Evolutionary conservation across 352 stramenopile species (phyloP).

Genomic region (Pythium guiyangense): DNA sequence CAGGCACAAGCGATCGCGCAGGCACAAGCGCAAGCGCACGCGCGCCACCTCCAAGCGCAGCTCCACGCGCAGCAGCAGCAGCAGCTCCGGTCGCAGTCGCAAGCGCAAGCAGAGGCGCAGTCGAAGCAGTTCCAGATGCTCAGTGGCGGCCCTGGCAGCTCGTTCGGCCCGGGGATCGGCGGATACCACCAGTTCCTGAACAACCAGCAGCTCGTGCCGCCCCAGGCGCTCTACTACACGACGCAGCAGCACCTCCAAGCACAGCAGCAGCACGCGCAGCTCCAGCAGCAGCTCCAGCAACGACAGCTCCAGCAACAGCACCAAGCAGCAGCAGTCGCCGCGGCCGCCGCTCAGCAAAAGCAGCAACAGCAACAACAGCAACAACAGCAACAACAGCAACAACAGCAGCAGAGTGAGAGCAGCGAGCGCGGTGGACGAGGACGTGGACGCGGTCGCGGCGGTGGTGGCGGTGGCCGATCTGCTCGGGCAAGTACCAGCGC

Average conservation of each 20-base stretch:
- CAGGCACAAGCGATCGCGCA: constrained; percentile 37
- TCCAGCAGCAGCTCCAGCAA: constrained; percentile 30
- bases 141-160: constrained; percentile 22
- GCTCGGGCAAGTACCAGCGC: neutral
- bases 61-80: constrained; percentile 32
- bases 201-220: constrained; percentile 57
- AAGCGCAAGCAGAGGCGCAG: constrained; percentile 19
- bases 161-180: constrained; percentile 43
- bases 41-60: constrained; percentile 30
- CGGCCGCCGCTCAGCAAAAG: constrained; percentile 17
- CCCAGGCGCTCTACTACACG: constrained; percentile 56
- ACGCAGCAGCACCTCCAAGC: constrained; percentile 38
- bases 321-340: constrained; percentile 28
- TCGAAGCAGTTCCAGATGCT: constrained; percentile 72
- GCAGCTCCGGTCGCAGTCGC: constrained; percentile 22
- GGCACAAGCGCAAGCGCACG: constrained; percentile 22
- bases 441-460: constrained; percentile 9
- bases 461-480: neutral
- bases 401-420: constrained; percentile 14
- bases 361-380: constrained; percentile 44
- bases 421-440: constrained; percentile 4
- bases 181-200: constrained; percentile 55
- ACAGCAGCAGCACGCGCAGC: constrained; percentile 18
- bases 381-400: constrained; percentile 38
- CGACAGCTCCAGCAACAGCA: constrained; percentile 32